These are phyloP conservation scores for Favolaschia claudopus DNA, from an alignment of 768 basidiomycete genomes.

Conservation along the genomic window DNA sequence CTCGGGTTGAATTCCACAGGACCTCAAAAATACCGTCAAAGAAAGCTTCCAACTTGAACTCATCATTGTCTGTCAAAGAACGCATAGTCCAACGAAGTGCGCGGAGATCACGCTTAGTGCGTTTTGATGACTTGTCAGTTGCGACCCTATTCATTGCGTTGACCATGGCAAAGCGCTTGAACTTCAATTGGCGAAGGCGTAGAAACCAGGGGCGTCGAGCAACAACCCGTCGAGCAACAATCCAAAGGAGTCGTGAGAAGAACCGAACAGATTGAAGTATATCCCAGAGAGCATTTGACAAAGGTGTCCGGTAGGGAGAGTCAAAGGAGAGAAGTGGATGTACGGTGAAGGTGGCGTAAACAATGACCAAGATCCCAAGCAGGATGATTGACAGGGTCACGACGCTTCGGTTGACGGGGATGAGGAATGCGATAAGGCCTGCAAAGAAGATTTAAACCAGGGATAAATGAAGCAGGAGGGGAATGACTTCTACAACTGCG, in stretches of 20 bases:
- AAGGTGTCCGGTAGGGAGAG: neutral
- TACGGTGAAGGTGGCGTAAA: neutral
- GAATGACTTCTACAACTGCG: neutral
- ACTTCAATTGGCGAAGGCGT: neutral
- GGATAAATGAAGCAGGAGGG: neutral
- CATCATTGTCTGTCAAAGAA: neutral
- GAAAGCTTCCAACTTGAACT: neutral
- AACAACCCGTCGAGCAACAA: too few species aligned
- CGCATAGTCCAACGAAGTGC: neutral
- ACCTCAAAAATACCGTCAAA: too few species aligned
- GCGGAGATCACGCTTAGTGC: neutral
- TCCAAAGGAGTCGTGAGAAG: neutral
- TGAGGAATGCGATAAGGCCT: neutral
- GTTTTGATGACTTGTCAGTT: neutral
- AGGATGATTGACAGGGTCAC: neutral
- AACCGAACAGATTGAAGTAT: neutral
- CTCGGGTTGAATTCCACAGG: too few species aligned
- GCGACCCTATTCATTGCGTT: neutral
- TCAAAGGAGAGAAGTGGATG: neutral
- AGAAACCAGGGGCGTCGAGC: too few species aligned
- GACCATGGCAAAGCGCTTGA: neutral
- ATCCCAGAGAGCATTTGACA: neutral
- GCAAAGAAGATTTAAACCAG: constrained; percentile 1
- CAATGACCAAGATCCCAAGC: neutral
- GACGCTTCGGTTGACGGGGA: neutral